Conservation (phyloP, 2,329 filamentous ascomycete species). For the Alternaria brassicicola region DNA sequence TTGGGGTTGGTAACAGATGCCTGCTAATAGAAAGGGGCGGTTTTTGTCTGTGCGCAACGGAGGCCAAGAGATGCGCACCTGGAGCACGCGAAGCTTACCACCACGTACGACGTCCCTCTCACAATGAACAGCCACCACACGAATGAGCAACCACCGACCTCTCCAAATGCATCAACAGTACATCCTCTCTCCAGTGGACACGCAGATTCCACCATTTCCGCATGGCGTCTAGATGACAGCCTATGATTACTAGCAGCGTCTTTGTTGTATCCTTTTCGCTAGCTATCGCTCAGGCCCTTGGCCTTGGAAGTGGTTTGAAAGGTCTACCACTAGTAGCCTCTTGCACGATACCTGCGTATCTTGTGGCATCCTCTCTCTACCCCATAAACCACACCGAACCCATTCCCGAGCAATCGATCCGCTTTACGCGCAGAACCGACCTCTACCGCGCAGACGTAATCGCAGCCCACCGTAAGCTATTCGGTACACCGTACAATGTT, state of each 20-base stretch:
- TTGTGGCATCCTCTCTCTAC: constrained; percentile 19
- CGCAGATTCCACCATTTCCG: neutral
- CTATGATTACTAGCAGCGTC: constrained; percentile 20
- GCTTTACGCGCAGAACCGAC: constrained; percentile 24
- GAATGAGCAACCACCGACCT: neutral
- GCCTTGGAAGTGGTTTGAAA: neutral
- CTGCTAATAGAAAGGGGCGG: neutral
- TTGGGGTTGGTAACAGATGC: neutral
- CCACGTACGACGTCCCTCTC: neutral
- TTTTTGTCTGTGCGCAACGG: neutral
- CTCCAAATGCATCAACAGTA: neutral
- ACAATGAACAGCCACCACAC: neutral
- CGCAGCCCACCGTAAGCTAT: constrained; percentile 22
- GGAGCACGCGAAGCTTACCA: neutral
- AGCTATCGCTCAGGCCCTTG: constrained; percentile 1
- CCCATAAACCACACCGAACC: constrained; percentile 16
- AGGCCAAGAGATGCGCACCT: neutral
- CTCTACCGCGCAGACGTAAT: constrained; percentile 22
- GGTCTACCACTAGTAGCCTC: constrained; percentile 1
- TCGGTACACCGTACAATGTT: constrained; percentile 18
- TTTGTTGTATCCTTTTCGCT: constrained; percentile 7
- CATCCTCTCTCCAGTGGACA: neutral
- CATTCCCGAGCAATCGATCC: constrained; percentile 12
- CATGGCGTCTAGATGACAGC: constrained; percentile 14
- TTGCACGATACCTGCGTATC: constrained; percentile 21